phyloP scores from a whole-genome alignment of 1,139 yeast genomes.

The Kodamaea ohmeri region DNA sequence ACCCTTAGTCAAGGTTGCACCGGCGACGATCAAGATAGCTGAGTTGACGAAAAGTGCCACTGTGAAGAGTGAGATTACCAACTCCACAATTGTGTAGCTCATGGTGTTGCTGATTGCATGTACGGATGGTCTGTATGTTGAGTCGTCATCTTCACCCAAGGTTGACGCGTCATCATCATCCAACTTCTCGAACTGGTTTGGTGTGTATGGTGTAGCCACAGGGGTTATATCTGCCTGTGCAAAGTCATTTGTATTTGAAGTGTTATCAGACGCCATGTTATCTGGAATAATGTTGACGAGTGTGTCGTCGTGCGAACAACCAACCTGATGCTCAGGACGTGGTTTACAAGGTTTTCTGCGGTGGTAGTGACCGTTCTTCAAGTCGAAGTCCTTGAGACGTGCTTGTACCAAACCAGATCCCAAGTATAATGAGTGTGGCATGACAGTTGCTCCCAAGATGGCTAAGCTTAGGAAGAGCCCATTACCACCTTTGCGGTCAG shows the following conservation, averaged over 20 bases:
- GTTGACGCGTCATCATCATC: constrained; percentile 12
- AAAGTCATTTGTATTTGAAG: too few relatives aligned
- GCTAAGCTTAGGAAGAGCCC: constrained; percentile 88
- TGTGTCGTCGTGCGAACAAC: constrained; percentile 9
- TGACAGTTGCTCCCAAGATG: constrained; percentile 92
- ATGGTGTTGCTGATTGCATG: constrained; percentile 70
- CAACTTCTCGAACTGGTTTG: constrained; percentile 15
- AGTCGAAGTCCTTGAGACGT: constrained; percentile 77
- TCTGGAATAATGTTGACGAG: constrained; percentile 2
- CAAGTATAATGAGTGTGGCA: constrained; percentile 92
- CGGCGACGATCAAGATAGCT: constrained; percentile 81
- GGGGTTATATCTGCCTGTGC: too few relatives aligned
- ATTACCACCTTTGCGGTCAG: constrained; percentile 58
- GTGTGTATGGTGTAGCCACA: constrained; percentile 14
- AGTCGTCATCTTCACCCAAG: neutral
- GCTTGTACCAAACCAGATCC: constrained; percentile 95
- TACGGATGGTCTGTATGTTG: constrained; percentile 60
- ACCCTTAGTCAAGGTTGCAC: constrained; percentile 55
- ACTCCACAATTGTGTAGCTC: constrained; percentile 71
- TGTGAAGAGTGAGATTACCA: constrained; percentile 68
- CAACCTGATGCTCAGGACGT: neutral
- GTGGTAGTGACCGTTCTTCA: constrained; percentile 52
- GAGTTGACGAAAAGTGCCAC: constrained; percentile 85
- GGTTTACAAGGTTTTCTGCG: constrained; percentile 2
- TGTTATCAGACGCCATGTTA: too few relatives aligned